Evolutionary conservation across 2,329 filamentous ascomycete species (phyloP).

Genomic region (Colletotrichum truncatum): DNA sequence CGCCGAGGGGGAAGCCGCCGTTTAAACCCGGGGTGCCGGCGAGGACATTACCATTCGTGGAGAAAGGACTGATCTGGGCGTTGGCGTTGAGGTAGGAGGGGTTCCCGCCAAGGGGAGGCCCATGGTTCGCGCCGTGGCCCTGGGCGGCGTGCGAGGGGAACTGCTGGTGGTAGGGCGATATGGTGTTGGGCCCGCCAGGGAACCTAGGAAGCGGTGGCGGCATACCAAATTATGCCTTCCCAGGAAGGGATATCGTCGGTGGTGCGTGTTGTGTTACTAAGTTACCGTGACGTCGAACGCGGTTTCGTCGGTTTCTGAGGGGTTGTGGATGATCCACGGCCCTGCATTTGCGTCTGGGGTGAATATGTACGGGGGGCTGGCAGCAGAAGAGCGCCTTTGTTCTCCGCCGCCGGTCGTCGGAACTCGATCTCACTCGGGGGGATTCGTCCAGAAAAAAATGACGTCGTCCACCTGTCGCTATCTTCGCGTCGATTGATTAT

Average conservation of each 20-base stretch:
- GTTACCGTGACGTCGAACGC: constrained; percentile 6
- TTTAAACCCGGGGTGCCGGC: constrained; percentile 66
- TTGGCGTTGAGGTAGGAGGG: constrained; percentile 78
- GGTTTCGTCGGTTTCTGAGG: constrained; percentile 8
- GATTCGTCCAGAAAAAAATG: not conserved
- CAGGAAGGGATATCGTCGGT: constrained; percentile 1
- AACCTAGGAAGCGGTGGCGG: constrained; percentile 56
- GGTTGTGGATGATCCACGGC: constrained; percentile 26
- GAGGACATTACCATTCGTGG: constrained; percentile 64
- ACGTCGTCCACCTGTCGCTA: not conserved
- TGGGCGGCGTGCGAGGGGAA: constrained; percentile 65
- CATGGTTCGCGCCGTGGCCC: constrained; percentile 55
- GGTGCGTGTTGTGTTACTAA: not conserved
- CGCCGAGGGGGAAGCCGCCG: constrained; percentile 66
- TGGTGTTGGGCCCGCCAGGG: constrained; percentile 54
- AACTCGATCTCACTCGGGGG: not conserved
- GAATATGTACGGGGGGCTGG: constrained; percentile 6
- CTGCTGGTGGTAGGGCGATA: constrained; percentile 54
- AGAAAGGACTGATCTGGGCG: constrained; percentile 74
- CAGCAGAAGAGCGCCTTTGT: constrained; percentile 23
- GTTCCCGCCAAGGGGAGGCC: constrained; percentile 68
- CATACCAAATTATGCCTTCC: constrained; percentile 41
- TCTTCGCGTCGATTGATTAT: constrained; percentile 7
- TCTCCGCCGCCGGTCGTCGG: constrained; percentile 21
- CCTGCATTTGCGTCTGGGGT: constrained; percentile 28